Conservation (phyloP, 345 rosid species). For the Lepidium africanum region DNA sequence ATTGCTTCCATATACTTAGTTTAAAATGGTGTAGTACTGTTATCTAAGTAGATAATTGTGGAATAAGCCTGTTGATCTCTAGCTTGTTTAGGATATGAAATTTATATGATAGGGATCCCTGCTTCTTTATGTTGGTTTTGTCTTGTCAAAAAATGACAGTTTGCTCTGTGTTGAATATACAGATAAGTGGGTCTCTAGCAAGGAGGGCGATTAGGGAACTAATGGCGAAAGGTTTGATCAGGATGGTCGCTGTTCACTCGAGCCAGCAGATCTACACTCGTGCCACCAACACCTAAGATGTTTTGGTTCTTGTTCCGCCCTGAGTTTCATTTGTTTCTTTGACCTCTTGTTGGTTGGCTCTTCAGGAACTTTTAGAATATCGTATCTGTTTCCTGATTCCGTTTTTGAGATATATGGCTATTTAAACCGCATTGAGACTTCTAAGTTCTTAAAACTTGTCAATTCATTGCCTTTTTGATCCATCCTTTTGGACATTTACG, state of each 20-base stretch:
- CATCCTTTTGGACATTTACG: background rate
- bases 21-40: background rate
- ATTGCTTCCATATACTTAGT: background rate
- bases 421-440: background rate
- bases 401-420: slow-evolving; percentile 3
- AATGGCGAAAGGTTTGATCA: slow-evolving; percentile 60
- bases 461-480: background rate
- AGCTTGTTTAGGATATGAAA: background rate
- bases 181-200: slow-evolving; percentile 61
- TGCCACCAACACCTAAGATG: slow-evolving; percentile 55
- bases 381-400: background rate
- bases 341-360: background rate
- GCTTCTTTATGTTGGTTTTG: background rate
- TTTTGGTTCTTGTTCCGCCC: background rate
- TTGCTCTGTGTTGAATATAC: background rate
- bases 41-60: background rate
- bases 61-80: background rate
- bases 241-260: slow-evolving; percentile 59
- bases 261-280: slow-evolving; percentile 79
- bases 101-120: background rate
- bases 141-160: background rate
- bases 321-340: background rate
- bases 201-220: slow-evolving; percentile 61
- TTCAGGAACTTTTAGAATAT: background rate
- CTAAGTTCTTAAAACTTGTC: background rate